Evolutionary conservation across 2,329 filamentous ascomycete species (phyloP).

Genomic region (Cryphonectria carpinicola): DNA sequence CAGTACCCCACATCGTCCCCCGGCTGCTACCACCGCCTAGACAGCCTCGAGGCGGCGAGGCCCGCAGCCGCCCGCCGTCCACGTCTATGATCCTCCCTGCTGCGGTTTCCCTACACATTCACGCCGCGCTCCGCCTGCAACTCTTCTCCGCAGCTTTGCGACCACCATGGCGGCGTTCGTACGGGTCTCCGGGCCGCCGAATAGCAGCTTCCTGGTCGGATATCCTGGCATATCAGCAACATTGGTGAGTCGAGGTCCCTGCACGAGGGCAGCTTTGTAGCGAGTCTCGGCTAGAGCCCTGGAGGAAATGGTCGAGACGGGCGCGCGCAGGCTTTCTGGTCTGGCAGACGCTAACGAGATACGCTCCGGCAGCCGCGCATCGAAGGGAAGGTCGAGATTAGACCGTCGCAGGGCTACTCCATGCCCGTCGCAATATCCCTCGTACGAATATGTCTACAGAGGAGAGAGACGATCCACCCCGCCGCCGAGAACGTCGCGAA

Average conservation of each 20-base stretch:
- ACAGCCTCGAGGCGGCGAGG: slow-evolving; percentile 33
- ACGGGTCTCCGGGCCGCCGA: slow-evolving; percentile 94
- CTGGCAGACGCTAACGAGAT: slow-evolving; percentile 19
- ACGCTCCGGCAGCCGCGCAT: slow-evolving; percentile 75
- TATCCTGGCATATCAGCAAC: slow-evolving; percentile 98
- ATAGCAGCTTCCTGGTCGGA: slow-evolving; percentile 94
- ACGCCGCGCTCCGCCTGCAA: slow-evolving; percentile 19
- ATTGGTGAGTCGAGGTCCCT: slow-evolving; percentile 66
- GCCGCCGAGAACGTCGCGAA: slow-evolving; percentile 93
- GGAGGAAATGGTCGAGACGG: not conserved
- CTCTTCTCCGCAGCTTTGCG: slow-evolving; percentile 17
- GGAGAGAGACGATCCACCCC: slow-evolving; percentile 94
- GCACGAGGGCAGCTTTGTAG: slow-evolving; percentile 18
- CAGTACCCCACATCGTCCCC: slow-evolving; percentile 28
- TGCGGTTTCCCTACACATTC: slow-evolving; percentile 31
- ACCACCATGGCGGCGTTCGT: slow-evolving; percentile 76
- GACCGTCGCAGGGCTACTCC: slow-evolving; percentile 81
- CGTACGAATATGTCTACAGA: slow-evolving; percentile 90
- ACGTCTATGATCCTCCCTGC: slow-evolving; percentile 35
- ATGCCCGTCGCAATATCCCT: slow-evolving; percentile 90
- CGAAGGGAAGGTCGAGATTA: slow-evolving; percentile 96
- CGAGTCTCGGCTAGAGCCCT: not conserved
- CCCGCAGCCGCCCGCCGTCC: slow-evolving; percentile 30
- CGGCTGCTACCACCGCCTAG: slow-evolving; percentile 22
- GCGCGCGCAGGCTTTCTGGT: slow-evolving; percentile 25